Percentiles rank a stretch among this genome's conserved stretches.
phyloP scores from a whole-genome alignment of 1,139 yeast species.

The Yamadazyma oceani region DNA sequence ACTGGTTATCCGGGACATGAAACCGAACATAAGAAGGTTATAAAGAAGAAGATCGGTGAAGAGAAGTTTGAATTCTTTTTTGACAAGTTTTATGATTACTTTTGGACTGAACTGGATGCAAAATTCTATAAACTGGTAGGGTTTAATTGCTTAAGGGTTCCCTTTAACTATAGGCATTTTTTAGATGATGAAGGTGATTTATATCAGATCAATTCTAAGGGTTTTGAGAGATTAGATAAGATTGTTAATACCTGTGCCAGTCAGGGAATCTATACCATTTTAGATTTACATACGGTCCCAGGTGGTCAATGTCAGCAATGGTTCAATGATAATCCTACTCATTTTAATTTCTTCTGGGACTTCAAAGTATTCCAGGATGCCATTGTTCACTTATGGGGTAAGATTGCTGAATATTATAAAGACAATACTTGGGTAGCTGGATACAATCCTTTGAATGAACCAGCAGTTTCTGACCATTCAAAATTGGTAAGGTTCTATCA shows the following conservation, averaged over 20 bases:
- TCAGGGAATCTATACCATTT: conserved; percentile 36
- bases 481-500: conserved; percentile 32
- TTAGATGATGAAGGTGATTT: conserved; percentile 38
- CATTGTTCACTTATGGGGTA: conserved; percentile 36
- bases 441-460: conserved; percentile 46
- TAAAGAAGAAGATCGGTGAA: conserved; percentile 31
- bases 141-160: conserved; percentile 41
- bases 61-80: conserved; percentile 42
- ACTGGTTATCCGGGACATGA: conserved; percentile 48
- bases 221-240: conserved; percentile 37
- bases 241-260: conserved; percentile 36
- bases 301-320: conserved; percentile 52
- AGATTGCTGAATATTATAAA: conserved; percentile 36
- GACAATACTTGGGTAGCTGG: conserved; percentile 45
- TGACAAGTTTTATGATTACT: conserved; percentile 44
- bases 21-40: conserved; percentile 38
- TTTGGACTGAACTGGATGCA: conserved; percentile 44
- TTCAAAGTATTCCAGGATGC: conserved; percentile 43
- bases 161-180: conserved; percentile 46
- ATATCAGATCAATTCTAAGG: conserved; percentile 32
- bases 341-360: conserved; percentile 43
- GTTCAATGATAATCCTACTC: conserved; percentile 43
- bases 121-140: conserved; percentile 35
- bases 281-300: conserved; percentile 45
- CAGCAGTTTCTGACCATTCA: conserved; percentile 35